Conservation (phyloP, 176 grass and related monocot species). For the Oryza meridionalis region DNA sequence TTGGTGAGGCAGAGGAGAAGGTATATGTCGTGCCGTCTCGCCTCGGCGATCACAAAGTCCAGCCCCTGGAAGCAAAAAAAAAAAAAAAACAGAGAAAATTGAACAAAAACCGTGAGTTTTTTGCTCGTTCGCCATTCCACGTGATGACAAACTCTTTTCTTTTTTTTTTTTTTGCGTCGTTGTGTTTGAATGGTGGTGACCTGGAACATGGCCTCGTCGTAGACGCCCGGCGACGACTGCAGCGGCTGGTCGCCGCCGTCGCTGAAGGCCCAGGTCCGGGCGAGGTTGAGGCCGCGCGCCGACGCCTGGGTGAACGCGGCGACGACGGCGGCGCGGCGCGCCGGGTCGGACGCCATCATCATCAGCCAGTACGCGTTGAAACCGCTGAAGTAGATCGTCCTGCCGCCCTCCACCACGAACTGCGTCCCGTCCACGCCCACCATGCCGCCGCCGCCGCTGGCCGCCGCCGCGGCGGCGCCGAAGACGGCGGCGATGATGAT, state of each 20-base stretch:
- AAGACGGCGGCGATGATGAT: not conserved
- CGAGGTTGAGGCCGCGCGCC: constrained; percentile 58
- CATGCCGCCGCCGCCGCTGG: not conserved
- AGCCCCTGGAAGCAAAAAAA: constrained; percentile 46
- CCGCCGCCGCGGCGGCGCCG: not conserved
- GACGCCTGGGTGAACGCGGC: constrained; percentile 56
- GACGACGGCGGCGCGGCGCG: constrained; percentile 42
- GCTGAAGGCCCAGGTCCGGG: constrained; percentile 76
- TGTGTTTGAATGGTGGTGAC: constrained; percentile 1
- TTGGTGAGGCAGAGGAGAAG: constrained; percentile 80
- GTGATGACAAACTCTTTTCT: not conserved
- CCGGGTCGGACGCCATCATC: constrained; percentile 52
- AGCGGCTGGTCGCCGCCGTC: constrained; percentile 65
- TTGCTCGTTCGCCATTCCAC: not conserved
- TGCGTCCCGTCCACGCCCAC: constrained; percentile 42
- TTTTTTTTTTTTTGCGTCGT: not conserved
- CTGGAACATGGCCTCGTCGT: constrained; percentile 75
- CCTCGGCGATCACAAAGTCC: constrained; percentile 81
- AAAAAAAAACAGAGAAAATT: not conserved
- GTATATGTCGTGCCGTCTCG: constrained; percentile 53
- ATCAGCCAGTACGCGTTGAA: constrained; percentile 97
- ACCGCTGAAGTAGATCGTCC: constrained; percentile 65
- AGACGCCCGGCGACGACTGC: constrained; percentile 66
- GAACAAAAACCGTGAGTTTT: not conserved
- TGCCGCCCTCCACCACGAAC: constrained; percentile 43